These are phyloP conservation scores for Neostapfia colusana DNA, from an alignment of 176 grass and related monocot species.

Conservation along the genomic window DNA sequence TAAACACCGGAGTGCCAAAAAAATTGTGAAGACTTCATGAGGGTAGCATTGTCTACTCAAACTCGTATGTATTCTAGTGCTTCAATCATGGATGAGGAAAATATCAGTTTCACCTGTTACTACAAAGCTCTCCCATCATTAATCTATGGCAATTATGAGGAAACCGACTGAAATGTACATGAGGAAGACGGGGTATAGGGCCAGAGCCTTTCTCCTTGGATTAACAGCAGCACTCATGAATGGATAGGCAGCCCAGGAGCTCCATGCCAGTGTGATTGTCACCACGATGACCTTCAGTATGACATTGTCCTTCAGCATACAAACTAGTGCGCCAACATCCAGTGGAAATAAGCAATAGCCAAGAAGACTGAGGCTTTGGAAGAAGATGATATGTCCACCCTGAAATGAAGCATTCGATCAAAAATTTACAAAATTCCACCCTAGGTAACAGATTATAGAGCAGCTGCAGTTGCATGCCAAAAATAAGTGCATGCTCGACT, in stretches of 20 bases:
- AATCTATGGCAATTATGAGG: conserved; percentile 96
- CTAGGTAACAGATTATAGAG: neutral
- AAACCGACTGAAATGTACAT: conserved; percentile 98
- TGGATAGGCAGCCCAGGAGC: conserved; percentile 97
- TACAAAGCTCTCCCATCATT: conserved; percentile 24
- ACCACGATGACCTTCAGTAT: conserved; percentile 87
- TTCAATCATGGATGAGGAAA: conserved; percentile 33
- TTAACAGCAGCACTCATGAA: conserved; percentile 99
- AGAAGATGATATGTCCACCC: conserved; percentile 99
- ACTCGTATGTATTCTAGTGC: conserved; percentile 33
- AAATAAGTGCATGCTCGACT: neutral
- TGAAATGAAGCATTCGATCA: conserved; percentile 34
- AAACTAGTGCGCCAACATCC: conserved; percentile 81
- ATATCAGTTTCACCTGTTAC: conserved; percentile 28
- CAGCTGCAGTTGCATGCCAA: neutral
- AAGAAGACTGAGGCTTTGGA: conserved; percentile 96
- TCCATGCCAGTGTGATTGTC: conserved; percentile 80
- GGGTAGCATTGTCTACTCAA: conserved; percentile 35
- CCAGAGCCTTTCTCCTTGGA: conserved; percentile 93
- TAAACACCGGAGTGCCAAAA: conserved; percentile 38
- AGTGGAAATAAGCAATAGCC: conserved; percentile 93
- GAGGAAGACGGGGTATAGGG: conserved; percentile 89
- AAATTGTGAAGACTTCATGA: neutral
- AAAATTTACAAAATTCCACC: conserved; percentile 10
- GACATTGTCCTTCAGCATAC: conserved; percentile 88